Conservation (phyloP, 768 basidiomycete genomes). For the Podaxis sp. region DNA sequence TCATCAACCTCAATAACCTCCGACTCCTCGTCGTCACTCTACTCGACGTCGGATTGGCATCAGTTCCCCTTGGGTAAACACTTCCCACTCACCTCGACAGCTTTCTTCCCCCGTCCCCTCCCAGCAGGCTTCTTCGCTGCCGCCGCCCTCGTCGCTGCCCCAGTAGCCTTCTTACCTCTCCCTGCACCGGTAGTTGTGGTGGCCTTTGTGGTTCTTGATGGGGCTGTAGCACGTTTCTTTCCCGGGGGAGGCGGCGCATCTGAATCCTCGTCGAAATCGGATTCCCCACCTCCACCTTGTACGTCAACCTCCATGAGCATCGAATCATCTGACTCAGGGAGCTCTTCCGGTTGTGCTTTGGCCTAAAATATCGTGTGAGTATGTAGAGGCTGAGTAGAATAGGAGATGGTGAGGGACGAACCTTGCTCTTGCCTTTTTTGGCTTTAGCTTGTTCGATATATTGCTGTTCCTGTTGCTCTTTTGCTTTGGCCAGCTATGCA, state of each 20-base stretch:
- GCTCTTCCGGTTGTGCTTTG: slow-evolving; percentile 51
- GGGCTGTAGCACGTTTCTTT: slow-evolving; percentile 41
- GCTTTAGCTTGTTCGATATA: slow-evolving; percentile 49
- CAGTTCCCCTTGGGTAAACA: not conserved
- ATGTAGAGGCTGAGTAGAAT: not conserved
- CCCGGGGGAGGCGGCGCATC: slow-evolving; percentile 41
- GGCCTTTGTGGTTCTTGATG: slow-evolving; percentile 25
- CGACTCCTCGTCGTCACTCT: slow-evolving; percentile 14
- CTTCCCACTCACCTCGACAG: slow-evolving; percentile 26
- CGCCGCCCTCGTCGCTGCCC: slow-evolving; percentile 34
- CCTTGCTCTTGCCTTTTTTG: slow-evolving; percentile 44
- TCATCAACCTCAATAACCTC: slow-evolving; percentile 53
- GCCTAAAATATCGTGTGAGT: slow-evolving; percentile 30
- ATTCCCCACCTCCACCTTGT: slow-evolving; percentile 38
- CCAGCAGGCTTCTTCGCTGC: slow-evolving; percentile 40
- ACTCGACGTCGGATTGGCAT: slow-evolving; percentile 3
- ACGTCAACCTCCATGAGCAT: slow-evolving; percentile 77
- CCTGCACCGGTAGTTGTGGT: slow-evolving; percentile 38
- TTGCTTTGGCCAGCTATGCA: slow-evolving; percentile 64
- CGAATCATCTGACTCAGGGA: slow-evolving; percentile 66
- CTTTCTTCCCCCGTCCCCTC: slow-evolving; percentile 57
- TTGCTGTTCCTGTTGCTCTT: slow-evolving; percentile 65
- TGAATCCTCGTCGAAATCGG: slow-evolving; percentile 54
- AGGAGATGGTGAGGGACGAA: slow-evolving; percentile 19
- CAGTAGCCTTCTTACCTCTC: slow-evolving; percentile 23